Base-by-base conservation (phyloP, 1,139 yeast species). In the Yamadazyma atlantica region DNA sequence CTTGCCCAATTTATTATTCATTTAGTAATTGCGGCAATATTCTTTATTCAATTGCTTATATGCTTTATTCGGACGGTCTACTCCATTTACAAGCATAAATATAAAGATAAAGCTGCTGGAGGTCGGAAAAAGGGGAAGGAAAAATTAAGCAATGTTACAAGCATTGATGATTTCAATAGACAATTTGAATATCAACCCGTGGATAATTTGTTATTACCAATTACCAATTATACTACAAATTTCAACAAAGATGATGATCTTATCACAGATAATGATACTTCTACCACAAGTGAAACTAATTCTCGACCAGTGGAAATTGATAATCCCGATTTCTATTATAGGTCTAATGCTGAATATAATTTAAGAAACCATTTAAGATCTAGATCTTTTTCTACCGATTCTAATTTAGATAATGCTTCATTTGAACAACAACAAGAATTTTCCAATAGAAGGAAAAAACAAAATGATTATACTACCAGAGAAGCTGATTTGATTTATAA, bases 401-500 rank as follows among this genome's bases (percentile, higher is more conserved):
- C 40, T 16, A 15, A 30, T 2, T 45, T 47, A 5, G 48, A 44
- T 15, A 18, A 24, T 26, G 43, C 34, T 12, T 56, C 62, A n/a
- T 60, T 60, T 37, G 41, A 43, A 8, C 46, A 44, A 35, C 59
- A 54, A 38, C 57, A 57, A 41, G 44, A 49, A 31, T 44, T 40
- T 29, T 56, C 64, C 8, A 49, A 51, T 30, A 40, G 48, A n/a
- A 43, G 66, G 21, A 60, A 52, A 41, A 45, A 45, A 23, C 41
- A 48, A 11, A 65, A 56, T 19, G 75, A 75, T 48, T 74, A 74
- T 50, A 62, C 75, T 1, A 67, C 69, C 3, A 58, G 81, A 41
- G 81, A 75, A 48, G 76, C 70, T 2, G 81, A 75, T 46, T 45
- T 58, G 23, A 69, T 72, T 30, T 74, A 66, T 46, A 60, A 64